Evolutionary conservation across 2,329 filamentous ascomycete species (phyloP).

Genomic region (Arachnomyces sp.): DNA sequence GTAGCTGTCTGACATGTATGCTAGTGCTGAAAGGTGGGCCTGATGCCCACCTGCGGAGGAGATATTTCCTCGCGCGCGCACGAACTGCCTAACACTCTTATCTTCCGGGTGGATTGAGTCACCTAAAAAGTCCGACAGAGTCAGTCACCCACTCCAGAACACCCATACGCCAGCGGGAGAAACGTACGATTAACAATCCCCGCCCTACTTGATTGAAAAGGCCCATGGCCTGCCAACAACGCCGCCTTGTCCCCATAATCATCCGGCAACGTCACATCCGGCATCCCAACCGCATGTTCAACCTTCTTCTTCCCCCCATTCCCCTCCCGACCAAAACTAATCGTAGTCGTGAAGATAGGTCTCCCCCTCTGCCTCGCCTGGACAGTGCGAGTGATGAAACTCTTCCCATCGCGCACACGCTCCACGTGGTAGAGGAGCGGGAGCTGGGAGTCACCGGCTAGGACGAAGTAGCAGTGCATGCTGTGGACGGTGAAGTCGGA

Average conservation of each 20-base stretch:
- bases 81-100: conserved; percentile 55
- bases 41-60: conserved; percentile 63
- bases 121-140: conserved; percentile 26
- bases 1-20: conserved; percentile 86
- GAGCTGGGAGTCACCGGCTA: conserved; percentile 74
- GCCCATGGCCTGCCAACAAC: conserved; percentile 31
- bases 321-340: conserved; percentile 69
- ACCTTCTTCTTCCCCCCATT: conserved; percentile 46
- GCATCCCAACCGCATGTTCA: conserved; percentile 57
- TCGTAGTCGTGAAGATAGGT: conserved; percentile 91
- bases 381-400: conserved; percentile 88
- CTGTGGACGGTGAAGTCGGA: conserved; percentile 74
- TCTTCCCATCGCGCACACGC: conserved; percentile 79
- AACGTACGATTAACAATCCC: conserved; percentile 47
- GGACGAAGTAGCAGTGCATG: conserved; percentile 98
- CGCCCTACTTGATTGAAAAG: conserved; percentile 51
- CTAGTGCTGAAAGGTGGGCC: conserved; percentile 77
- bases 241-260: conserved; percentile 25
- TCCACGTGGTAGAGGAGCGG: conserved; percentile 95
- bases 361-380: conserved; percentile 82
- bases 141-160: not conserved
- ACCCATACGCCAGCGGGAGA: conserved; percentile 1
- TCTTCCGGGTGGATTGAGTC: conserved; percentile 48
- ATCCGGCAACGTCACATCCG: conserved; percentile 41
- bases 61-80: conserved; percentile 54